Conservation (phyloP, 1,139 yeast genomes). For the Kurtzmaniella quercitrusa region DNA sequence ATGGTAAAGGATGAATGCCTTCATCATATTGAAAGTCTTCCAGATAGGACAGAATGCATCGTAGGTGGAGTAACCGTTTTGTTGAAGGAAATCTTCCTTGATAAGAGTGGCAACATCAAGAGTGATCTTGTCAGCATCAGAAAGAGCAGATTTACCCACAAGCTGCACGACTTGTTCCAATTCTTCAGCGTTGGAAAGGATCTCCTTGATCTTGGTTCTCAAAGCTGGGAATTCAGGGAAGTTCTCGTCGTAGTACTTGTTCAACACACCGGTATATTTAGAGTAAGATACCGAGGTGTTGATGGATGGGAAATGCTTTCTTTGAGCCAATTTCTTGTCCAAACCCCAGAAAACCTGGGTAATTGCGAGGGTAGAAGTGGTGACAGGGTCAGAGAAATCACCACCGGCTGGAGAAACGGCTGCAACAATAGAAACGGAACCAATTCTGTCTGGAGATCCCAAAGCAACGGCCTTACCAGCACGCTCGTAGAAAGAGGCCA, state of each 20-base stretch:
- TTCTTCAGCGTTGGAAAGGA: conserved; percentile 94
- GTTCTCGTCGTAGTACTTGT: conserved; percentile 78
- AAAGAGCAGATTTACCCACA: conserved; percentile 96
- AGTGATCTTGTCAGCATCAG: conserved; percentile 94
- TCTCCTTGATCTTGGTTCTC: conserved; percentile 90
- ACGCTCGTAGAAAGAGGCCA: conserved; percentile 98
- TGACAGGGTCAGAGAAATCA: conserved; percentile 99
- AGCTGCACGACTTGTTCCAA: conserved; percentile 98
- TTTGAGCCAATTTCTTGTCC: conserved; percentile 97
- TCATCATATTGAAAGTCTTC: conserved; percentile 99
- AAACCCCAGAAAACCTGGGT: conserved; percentile 99
- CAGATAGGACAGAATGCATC: conserved; percentile 99
- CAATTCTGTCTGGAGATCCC: conserved; percentile 94
- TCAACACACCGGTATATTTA: conserved; percentile 84
- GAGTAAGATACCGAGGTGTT: conserved; percentile 95
- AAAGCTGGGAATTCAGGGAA: conserved; percentile 88
- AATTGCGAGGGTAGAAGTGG: conserved; percentile 96
- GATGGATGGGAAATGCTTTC: conserved; percentile 99
- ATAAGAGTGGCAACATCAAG: conserved; percentile 87
- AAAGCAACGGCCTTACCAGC: conserved; percentile 96
- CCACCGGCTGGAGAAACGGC: conserved; percentile 99
- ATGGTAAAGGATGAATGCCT: conserved; percentile 81
- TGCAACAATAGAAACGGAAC: conserved; percentile 98
- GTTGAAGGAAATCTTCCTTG: conserved; percentile 98
- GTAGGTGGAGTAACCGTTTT: conserved; percentile 95